These are phyloP conservation scores for Brassica cretica DNA, from an alignment of 345 rosid genomes.

Conservation along the genomic window DNA sequence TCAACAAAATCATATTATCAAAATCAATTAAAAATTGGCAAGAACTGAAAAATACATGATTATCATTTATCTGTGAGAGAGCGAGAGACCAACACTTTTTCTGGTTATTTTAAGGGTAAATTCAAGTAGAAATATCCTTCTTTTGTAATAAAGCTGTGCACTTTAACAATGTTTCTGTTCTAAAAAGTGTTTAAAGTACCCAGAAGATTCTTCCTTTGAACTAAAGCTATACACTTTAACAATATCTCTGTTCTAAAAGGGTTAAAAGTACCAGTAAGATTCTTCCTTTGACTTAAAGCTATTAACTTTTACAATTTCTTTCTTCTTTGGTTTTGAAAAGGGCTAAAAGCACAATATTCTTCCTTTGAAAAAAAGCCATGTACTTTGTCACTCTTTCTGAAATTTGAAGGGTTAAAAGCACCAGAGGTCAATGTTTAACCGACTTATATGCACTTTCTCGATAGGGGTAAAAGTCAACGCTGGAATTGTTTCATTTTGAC, in stretches of 20 bases:
- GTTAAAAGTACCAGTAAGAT: constrained; percentile 8
- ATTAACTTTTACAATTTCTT: constrained; percentile 4
- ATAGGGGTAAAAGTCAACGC: not conserved
- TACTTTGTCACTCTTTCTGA: constrained; percentile 3
- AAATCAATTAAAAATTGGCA: constrained; percentile 1
- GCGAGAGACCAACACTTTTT: not conserved
- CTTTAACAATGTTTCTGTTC: not conserved
- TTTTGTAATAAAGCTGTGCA: constrained; percentile 8
- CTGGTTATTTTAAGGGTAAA: not conserved
- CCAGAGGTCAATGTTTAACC: not conserved
- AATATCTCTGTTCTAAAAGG: constrained; percentile 1
- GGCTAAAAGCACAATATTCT: constrained; percentile 9
- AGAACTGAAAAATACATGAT: not conserved
- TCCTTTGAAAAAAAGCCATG: constrained; percentile 22
- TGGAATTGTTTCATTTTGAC: not conserved
- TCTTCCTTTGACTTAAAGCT: constrained; percentile 22
- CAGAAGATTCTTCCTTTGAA: constrained; percentile 2
- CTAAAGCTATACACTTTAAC: constrained; percentile 16
- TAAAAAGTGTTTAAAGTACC: constrained; percentile 8
- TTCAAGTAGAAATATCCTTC: not conserved
- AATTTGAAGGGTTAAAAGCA: constrained; percentile 7
- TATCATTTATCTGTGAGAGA: not conserved
- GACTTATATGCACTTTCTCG: not conserved
- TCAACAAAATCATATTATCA: not conserved
- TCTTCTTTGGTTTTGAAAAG: constrained; percentile 9